Conservation (phyloP, 2,329 filamentous ascomycete species). For the Ceratocystis diversiconidia region DNA sequence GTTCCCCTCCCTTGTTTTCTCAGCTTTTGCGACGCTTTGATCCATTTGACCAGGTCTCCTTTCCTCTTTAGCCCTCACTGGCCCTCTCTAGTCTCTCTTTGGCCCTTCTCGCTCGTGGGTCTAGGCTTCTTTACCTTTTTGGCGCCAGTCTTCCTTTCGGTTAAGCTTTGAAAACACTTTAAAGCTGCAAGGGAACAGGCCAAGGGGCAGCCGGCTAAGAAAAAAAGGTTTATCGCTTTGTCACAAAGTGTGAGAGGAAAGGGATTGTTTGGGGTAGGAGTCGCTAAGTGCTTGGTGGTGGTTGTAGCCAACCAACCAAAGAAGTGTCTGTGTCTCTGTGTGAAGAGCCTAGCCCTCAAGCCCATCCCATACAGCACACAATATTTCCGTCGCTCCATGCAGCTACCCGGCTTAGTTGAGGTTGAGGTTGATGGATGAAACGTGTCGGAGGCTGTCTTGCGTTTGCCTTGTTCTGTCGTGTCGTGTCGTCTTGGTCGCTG, state of each 20-base stretch:
- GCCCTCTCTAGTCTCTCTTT: too few relatives aligned
- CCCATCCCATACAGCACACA: neutral
- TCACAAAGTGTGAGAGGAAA: neutral
- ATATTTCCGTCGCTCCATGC: neutral
- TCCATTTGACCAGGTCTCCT: neutral
- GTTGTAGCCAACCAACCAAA: neutral
- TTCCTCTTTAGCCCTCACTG: neutral
- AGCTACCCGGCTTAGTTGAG: neutral
- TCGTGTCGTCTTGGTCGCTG: neutral
- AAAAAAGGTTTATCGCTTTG: neutral
- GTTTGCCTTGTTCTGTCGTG: too few relatives aligned
- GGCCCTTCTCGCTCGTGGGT: neutral
- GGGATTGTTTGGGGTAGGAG: neutral
- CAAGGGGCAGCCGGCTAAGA: neutral
- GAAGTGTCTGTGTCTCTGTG: neutral
- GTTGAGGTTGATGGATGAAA: neutral
- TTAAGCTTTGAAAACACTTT: conserved; percentile 7
- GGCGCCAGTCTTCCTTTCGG: neutral
- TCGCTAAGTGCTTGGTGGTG: neutral
- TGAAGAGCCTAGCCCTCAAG: neutral
- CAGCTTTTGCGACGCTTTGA: neutral
- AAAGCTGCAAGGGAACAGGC: neutral
- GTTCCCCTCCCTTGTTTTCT: neutral
- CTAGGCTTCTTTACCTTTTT: neutral
- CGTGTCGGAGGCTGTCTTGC: neutral